Base-by-base conservation (phyloP, 768 basidiomycete genomes). In the Crepidotus variabilis region DNA sequence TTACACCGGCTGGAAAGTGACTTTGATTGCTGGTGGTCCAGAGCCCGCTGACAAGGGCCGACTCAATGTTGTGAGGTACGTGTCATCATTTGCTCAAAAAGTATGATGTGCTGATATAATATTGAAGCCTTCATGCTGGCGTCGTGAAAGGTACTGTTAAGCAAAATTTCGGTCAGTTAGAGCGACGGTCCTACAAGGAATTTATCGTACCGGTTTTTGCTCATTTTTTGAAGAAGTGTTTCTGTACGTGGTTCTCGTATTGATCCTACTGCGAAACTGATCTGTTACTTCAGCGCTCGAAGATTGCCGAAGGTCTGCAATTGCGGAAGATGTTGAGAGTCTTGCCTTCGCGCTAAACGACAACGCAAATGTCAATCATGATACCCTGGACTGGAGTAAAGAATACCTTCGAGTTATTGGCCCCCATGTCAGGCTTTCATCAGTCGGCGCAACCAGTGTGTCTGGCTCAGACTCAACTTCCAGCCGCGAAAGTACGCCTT, bases 51-150 rank as follows among this genome's bases (percentile, higher is more conserved):
- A 51, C 2, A 57, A 22, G 18, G 60, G 60, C 4, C 39, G 47
- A 23, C 39, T 62, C 14, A 59, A 57, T 34, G 23, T 62, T 5
- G 49, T 62, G 2, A 59, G 36, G 57, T 62, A 18, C 1, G 60
- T 54, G 1, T 47, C 24, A 20, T 23, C 43, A 21, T 33, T 28
- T 22, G n/a, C 21, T 4, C 35, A 16, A 6, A 3, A 2, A 6
- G 8, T 28, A 8, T 28, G 13, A 18, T 24, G 28, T 54, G 5
- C 39, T 36, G 8, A 43, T 43, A 5, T 24, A 32, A 14, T 22
- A 24, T 36, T 50, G 13, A 47, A 65, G 63, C 32, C 33, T 62
- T 23, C 61, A 65, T 46, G 61, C 63, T 20, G 61, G 63, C 2
- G 52, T 45, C 0, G 61, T 56, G 2, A 24, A 21, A 2, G 63